Conservation (phyloP, 495 filamentous ascomycete genomes). For the Penicillium soppii region DNA sequence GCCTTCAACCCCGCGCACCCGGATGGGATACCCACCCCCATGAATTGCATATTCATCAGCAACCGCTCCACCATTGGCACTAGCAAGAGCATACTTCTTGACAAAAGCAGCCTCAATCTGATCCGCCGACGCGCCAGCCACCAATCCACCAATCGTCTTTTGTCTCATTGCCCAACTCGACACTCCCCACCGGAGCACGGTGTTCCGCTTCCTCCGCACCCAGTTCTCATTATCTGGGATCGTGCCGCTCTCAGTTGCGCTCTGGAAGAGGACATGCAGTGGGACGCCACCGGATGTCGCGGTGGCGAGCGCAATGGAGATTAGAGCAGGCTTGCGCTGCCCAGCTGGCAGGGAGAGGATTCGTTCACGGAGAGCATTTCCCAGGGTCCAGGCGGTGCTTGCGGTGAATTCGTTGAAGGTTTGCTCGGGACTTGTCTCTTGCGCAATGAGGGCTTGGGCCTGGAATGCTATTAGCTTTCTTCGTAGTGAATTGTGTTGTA, state of each 20-base stretch:
- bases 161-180: constrained; percentile 66
- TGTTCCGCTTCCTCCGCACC: constrained; percentile 62
- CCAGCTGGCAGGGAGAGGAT: constrained; percentile 52
- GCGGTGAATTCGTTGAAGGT: constrained; percentile 63
- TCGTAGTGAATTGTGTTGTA: not conserved
- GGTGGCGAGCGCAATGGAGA: constrained; percentile 59
- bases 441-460: constrained; percentile 48
- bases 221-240: constrained; percentile 61
- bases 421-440: constrained; percentile 50
- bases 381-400: constrained; percentile 65
- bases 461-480: constrained; percentile 20
- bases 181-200: constrained; percentile 67
- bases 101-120: constrained; percentile 60
- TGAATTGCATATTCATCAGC: constrained; percentile 69
- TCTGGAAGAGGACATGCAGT: constrained; percentile 60
- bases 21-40: constrained; percentile 70
- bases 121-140: constrained; percentile 12
- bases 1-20: constrained; percentile 68
- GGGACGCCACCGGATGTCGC: constrained; percentile 36
- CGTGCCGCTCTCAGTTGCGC: constrained; percentile 55
- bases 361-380: constrained; percentile 59
- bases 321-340: constrained; percentile 53
- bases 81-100: constrained; percentile 52
- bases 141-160: constrained; percentile 43
- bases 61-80: constrained; percentile 38